Evolutionary conservation across 768 basidiomycete species (phyloP), one percentile per base, ranked within the genome.

Genomic region (Mycena albidolilacea): DNA sequence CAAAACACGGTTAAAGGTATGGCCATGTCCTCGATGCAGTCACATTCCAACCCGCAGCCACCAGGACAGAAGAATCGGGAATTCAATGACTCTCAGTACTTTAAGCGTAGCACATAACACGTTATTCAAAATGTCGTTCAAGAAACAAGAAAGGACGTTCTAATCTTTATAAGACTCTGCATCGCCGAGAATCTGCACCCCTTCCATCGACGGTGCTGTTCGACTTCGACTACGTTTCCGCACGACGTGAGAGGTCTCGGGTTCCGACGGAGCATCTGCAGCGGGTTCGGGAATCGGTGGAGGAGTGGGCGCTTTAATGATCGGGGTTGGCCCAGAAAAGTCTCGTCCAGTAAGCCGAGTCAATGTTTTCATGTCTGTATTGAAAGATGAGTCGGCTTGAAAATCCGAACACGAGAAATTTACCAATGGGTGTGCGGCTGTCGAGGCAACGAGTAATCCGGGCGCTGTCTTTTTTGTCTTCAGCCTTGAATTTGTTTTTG

Each of bases 401-500:
- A n/a, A 35, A 63, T 12, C 17, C 44, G 8, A 67, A 44, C 9
- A 1, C 14, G 21, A 46, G 11, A 39, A n/a, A 84, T 89, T 75
- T 77, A 94, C 94, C 94, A 74, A 94, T 93, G 64, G 95, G 94
- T 54, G 89, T 86, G 74, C 90, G 89, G 77, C 93, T 91, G 70
- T 90, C 90, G n/a, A 97, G 82, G 78, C 91, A 93, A 72, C 89
- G 85, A 71, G 91, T 92, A 69, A 97, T 93, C 59, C 92, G 86
- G n/a, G 87, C 87, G 38, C 91, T 87, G 79, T 97, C 92, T 79
- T 89, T 90, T 83, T 89, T 94, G 80, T 97, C 96, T 80, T 97
- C 97, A 0, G 91, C 87, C 77, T 95, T 97, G 85, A 96, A 97
- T 79, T 97, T 97, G 81, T 95, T 93, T 82, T 95, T 96, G 81